Conservation (phyloP, 75 land plant species). For the Sequoiadendron giganteum region DNA sequence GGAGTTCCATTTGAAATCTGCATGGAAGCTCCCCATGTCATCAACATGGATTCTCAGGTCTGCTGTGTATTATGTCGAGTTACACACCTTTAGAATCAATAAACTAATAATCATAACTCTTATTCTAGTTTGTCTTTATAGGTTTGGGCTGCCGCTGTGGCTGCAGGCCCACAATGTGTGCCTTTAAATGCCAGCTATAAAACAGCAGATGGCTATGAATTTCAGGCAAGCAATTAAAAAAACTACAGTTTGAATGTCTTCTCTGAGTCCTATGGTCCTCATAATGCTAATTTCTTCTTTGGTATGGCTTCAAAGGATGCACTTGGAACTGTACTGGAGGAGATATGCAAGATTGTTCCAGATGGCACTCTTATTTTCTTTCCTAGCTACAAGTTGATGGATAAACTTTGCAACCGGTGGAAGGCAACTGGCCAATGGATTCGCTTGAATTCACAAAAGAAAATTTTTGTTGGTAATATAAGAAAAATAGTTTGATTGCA, state of each 20-base stretch:
- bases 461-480: conserved; percentile 78
- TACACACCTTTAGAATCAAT: neutral
- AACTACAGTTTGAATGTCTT: neutral
- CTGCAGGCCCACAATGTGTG: conserved; percentile 67
- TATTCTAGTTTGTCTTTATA: conserved; percentile 19
- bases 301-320: conserved; percentile 59
- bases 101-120: neutral
- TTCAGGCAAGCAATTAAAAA: conserved; percentile 57
- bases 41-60: conserved; percentile 87
- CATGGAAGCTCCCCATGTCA: conserved; percentile 94
- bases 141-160: conserved; percentile 78
- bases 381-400: conserved; percentile 92
- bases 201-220: conserved; percentile 77
- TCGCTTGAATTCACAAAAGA: conserved; percentile 58
- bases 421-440: conserved; percentile 86
- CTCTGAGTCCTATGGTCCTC: conserved; percentile 3
- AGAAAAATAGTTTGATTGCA: neutral
- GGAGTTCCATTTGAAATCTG: conserved; percentile 87
- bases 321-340: conserved; percentile 77
- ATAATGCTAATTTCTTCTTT: neutral
- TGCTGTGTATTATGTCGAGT: neutral
- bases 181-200: conserved; percentile 90
- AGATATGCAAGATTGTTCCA: conserved; percentile 76
- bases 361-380: conserved; percentile 90
- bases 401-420: conserved; percentile 80